Percentiles rank a stretch among this genome's conserved stretches.
Conservation (phyloP, 441 rosid genomes). For the Corymbia calophylla region DNA sequence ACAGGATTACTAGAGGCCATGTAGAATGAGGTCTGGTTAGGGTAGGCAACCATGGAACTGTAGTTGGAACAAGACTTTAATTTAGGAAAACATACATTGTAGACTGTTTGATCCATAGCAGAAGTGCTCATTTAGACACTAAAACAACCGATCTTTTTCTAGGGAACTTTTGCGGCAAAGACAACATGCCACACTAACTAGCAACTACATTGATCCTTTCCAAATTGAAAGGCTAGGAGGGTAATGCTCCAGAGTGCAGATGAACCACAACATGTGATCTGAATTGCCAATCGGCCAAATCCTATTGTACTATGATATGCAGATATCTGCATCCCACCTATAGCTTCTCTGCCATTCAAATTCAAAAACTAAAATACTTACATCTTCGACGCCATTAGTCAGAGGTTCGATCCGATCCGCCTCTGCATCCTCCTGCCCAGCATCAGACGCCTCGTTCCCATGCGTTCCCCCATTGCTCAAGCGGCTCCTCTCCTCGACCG, state of each 20-base stretch:
- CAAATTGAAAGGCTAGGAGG: neutral
- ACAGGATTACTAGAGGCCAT: fast-evolving
- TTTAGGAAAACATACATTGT: neutral
- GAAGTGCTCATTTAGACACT: neutral
- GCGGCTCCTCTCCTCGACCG: constrained; percentile 2
- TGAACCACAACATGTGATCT: neutral
- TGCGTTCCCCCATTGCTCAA: constrained; percentile 10
- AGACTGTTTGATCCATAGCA: neutral
- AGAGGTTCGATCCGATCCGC: constrained; percentile 6
- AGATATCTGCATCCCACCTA: neutral
- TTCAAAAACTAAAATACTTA: neutral
- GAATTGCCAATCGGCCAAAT: neutral
- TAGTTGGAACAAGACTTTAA: neutral
- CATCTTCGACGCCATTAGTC: neutral
- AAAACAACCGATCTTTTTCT: neutral
- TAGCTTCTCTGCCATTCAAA: constrained; percentile 18
- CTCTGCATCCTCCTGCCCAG: neutral
- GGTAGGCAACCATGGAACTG: neutral
- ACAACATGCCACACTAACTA: neutral
- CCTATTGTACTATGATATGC: neutral
- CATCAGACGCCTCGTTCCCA: neutral
- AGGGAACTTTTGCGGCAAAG: neutral
- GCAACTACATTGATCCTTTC: neutral
- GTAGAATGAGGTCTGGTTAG: neutral
- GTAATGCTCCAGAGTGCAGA: neutral